Evolutionary conservation across 306 rosid species (phyloP).

Genomic region (Prunus mongolica): DNA sequence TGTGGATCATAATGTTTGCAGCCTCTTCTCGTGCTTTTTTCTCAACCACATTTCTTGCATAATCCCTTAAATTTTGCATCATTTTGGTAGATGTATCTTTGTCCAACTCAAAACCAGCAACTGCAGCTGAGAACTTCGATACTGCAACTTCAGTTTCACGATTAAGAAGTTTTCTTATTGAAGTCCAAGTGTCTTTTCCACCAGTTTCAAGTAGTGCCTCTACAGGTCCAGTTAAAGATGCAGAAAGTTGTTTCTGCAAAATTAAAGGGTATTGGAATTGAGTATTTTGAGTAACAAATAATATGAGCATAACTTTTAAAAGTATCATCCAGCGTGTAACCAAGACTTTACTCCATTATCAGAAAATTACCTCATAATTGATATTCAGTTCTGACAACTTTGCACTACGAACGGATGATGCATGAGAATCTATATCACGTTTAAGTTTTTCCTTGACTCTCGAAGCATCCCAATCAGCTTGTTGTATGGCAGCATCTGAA

Average conservation of each 20-base stretch:
- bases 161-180: constrained; percentile 65
- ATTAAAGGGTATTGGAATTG: constrained; percentile 1
- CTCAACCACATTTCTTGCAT: constrained; percentile 72
- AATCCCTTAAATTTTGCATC: constrained; percentile 49
- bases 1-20: constrained; percentile 65
- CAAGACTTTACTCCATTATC: neutral
- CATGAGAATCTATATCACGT: constrained; percentile 64
- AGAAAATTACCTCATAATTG: constrained; percentile 51
- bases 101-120: constrained; percentile 77
- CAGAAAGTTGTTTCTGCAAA: constrained; percentile 56
- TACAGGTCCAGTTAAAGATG: constrained; percentile 60
- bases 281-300: neutral
- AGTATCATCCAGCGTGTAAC: constrained; percentile 4
- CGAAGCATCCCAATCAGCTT: constrained; percentile 61
- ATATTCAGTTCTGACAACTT: constrained; percentile 45
- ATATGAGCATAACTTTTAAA: neutral
- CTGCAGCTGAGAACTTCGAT: constrained; percentile 37
- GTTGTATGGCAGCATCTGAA: constrained; percentile 59
- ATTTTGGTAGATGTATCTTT: constrained; percentile 43
- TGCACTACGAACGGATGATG: constrained; percentile 42
- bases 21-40: constrained; percentile 81
- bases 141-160: constrained; percentile 57
- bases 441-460: constrained; percentile 57
- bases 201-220: constrained; percentile 70
- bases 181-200: constrained; percentile 68